A percentile compares a stretch with the other conserved stretches of the same genome.
phyloP scores from a whole-genome alignment of 78 protist genomes.

The Isochrysis galbana region DNA sequence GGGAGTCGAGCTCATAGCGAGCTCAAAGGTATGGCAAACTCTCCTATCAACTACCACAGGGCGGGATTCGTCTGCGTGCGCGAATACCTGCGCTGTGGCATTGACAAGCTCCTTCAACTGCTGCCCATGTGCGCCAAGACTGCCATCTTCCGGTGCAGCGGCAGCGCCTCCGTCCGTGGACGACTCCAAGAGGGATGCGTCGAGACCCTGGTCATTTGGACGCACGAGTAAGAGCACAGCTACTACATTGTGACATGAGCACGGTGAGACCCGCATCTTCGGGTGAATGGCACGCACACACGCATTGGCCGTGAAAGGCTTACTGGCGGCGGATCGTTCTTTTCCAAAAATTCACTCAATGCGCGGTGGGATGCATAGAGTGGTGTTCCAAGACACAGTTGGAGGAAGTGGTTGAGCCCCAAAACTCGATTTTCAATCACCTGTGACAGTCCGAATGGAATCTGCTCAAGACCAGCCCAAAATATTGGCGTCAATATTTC shows the following conservation, averaged over 20 bases:
- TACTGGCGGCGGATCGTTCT: neutral
- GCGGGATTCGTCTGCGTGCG: too few species aligned
- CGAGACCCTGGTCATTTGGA: too few species aligned
- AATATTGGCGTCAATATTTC: neutral
- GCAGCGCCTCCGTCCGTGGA: neutral
- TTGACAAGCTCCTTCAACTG: neutral
- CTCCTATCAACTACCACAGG: too few species aligned
- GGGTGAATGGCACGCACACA: neutral
- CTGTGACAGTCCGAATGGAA: neutral
- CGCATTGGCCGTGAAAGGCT: neutral
- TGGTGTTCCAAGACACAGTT: neutral
- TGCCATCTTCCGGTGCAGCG: neutral
- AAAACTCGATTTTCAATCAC: neutral
- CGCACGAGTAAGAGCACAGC: neutral
- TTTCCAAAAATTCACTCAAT: neutral
- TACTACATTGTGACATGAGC: neutral
- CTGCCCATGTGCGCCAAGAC: neutral
- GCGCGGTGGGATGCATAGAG: neutral
- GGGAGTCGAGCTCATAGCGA: too few species aligned
- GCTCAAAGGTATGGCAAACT: too few species aligned
- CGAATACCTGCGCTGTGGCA: too few species aligned
- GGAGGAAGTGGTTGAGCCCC: conserved; percentile 16
- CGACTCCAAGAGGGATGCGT: neutral
- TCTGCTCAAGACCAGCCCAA: neutral
- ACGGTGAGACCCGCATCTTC: neutral